Evolutionary conservation across 78 protist genomes (phyloP).

Genomic region (Paratrimastix pyriformis): DNA sequence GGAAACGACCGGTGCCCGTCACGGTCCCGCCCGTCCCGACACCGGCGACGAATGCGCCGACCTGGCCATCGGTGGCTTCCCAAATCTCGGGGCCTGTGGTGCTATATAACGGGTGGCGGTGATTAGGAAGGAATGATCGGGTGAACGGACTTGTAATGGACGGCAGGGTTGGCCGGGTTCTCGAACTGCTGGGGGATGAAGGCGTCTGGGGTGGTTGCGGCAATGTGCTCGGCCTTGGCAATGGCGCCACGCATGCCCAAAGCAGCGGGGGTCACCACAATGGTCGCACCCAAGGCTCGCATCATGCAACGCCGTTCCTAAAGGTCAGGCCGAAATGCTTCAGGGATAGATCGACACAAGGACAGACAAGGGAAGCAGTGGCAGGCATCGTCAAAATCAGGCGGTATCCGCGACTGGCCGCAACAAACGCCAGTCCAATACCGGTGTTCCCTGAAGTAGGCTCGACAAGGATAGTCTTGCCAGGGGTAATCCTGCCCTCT

Average conservation of each 20-base stretch:
- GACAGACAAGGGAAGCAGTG: no score
- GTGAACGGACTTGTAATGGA: not conserved
- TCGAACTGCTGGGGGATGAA: conserved; percentile 15
- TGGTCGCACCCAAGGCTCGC: not conserved
- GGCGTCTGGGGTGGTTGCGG: not conserved
- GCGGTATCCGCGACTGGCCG: not conserved
- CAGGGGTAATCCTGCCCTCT: not conserved
- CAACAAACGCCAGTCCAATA: conserved; percentile 1
- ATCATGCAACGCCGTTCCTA: no score
- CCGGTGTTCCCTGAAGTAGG: conserved; percentile 29
- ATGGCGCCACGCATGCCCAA: conserved; percentile 39
- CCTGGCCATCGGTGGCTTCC: not conserved
- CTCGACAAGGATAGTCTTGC: not conserved
- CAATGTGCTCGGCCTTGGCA: conserved; percentile 9
- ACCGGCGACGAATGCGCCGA: conserved; percentile 61
- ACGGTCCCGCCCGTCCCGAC: conserved; percentile 97
- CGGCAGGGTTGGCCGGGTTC: conserved; percentile 9
- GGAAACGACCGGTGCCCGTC: conserved; percentile 25
- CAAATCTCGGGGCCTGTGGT: conserved; percentile 18
- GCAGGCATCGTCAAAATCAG: conserved; percentile 72
- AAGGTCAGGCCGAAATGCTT: no score
- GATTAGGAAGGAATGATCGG: not conserved
- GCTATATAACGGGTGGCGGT: not conserved
- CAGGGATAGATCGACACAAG: not conserved
- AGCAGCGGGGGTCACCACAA: conserved; percentile 31